Base-by-base conservation (phyloP, 768 basidiomycete species). In the Pleurotus giganteus region DNA sequence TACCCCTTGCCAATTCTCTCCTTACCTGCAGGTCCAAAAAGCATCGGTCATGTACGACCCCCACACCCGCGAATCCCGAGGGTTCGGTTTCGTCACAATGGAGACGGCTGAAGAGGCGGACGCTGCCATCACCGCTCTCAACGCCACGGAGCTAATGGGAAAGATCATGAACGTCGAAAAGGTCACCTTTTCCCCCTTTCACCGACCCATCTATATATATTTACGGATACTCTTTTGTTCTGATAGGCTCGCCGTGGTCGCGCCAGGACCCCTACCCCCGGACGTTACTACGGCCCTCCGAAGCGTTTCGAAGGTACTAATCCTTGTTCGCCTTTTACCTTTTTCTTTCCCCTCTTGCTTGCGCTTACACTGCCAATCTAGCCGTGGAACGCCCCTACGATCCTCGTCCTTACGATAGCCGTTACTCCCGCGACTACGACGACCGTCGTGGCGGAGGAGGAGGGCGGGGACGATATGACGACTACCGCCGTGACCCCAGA, bases 201-300 rank as follows among this genome's bases (percentile, higher is more conserved):
- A 5, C 1, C 0, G n/a, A 47, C 27, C 23, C 49, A 19, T 55
- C 36, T 23, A 24, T 41, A 12, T 17, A 21, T 12, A 28, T 8
- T 47, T 36, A 7, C 47, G 7, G 34, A 57, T 61, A 12, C 43
- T 52, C 29, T 4, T 51, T 47, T 17, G 49, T 61, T 19, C 37
- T 53, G 23, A 19, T 54, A 92, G 91, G 93, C 93, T 60, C 89
- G 92, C 47, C 88, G 92, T 60, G 93, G 89, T 54, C 87, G 93
- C 58, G 93, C 92, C 15, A 80, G 93, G 60, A 91, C 93, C 11
- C 90, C 96, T 2, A 99, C 96, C 4, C 96, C 96, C 2, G 96
- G 96, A 24, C 76, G 89, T 51, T 99, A 99, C 80, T 92, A 91
- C 58, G 95, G 94, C 0, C 92, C 94, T 44, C 91, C 94, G 41